Conservation (phyloP, 805 yeast genomes). For the Cyberlindnera euphorbiae region DNA sequence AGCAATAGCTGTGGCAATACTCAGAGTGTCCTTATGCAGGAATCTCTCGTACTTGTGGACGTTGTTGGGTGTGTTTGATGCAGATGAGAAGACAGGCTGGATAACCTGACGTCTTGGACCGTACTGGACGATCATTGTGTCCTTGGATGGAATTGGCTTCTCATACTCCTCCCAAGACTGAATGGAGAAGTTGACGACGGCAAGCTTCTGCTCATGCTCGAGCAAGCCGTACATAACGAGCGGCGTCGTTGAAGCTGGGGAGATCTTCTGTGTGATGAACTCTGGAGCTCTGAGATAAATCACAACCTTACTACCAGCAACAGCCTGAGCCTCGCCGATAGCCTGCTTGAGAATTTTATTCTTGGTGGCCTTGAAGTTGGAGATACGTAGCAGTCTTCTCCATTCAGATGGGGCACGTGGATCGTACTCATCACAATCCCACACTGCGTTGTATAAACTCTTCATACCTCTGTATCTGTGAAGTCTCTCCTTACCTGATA, state of each 20-base stretch:
- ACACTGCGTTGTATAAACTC: constrained; percentile 69
- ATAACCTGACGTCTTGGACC: constrained; percentile 88
- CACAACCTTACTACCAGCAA: constrained; percentile 61
- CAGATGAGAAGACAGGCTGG: constrained; percentile 78
- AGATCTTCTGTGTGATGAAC: constrained; percentile 37
- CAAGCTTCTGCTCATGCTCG: constrained; percentile 80
- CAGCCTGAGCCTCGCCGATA: constrained; percentile 37
- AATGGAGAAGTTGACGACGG: constrained; percentile 76
- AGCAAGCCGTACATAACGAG: constrained; percentile 70
- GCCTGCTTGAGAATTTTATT: constrained; percentile 63
- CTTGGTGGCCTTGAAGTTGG: constrained; percentile 71
- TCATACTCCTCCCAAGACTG: constrained; percentile 89
- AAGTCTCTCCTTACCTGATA: constrained; percentile 70
- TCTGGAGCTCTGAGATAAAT: constrained; percentile 57
- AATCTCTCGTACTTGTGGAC: constrained; percentile 85
- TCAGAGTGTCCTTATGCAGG: constrained; percentile 68
- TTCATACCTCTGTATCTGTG: constrained; percentile 83
- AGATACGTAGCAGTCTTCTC: constrained; percentile 67
- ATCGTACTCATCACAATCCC: constrained; percentile 87
- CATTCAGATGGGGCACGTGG: constrained; percentile 72
- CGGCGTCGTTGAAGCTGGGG: constrained; percentile 42
- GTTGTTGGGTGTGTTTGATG: constrained; percentile 71
- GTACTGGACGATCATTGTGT: constrained; percentile 77
- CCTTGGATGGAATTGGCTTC: constrained; percentile 80
- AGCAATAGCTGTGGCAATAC: constrained; percentile 81